phyloP scores from a whole-genome alignment of 2,329 filamentous ascomycete species.

The Penicillium sp. region DNA sequence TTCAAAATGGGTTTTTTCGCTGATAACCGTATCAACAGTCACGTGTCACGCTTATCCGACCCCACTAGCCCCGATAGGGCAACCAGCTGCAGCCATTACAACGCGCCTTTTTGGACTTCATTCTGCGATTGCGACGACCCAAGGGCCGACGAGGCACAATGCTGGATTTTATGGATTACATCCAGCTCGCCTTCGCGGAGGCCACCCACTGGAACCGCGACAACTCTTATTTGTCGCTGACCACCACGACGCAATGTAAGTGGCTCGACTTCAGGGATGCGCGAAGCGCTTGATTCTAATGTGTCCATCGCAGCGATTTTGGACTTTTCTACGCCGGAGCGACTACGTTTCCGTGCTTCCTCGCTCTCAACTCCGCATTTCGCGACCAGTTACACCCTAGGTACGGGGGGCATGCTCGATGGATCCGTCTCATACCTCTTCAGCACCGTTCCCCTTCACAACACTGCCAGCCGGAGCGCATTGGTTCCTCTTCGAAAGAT shows the following conservation, averaged over 20 bases:
- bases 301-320: slow-evolving; percentile 67
- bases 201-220: slow-evolving; percentile 87
- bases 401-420: slow-evolving; percentile 87
- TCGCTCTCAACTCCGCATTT: slow-evolving; percentile 92
- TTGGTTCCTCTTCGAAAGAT: slow-evolving; percentile 76
- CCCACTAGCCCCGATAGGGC: slow-evolving; percentile 35
- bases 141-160: slow-evolving; percentile 55
- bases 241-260: slow-evolving; percentile 78
- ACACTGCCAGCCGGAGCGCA: slow-evolving; percentile 70
- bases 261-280: slow-evolving; percentile 20
- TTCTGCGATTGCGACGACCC: slow-evolving; percentile 9
- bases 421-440: slow-evolving; percentile 98
- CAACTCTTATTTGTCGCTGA: slow-evolving; percentile 88
- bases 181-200: slow-evolving; percentile 87
- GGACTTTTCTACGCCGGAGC: slow-evolving; percentile 83
- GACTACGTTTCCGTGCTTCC: slow-evolving; percentile 83
- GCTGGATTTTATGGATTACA: slow-evolving; percentile 97
- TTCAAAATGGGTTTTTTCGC: slow-evolving; percentile 40
- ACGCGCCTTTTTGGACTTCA: slow-evolving; percentile 7
- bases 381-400: slow-evolving; percentile 89
- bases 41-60: slow-evolving; percentile 44
- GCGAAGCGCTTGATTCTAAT: slow-evolving; percentile 10
- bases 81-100: slow-evolving; percentile 32
- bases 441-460: slow-evolving; percentile 77
- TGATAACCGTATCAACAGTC: slow-evolving; percentile 44